Base-by-base conservation (phyloP, 2,329 filamentous ascomycete genomes). In the Ciborinia camelliae region DNA sequence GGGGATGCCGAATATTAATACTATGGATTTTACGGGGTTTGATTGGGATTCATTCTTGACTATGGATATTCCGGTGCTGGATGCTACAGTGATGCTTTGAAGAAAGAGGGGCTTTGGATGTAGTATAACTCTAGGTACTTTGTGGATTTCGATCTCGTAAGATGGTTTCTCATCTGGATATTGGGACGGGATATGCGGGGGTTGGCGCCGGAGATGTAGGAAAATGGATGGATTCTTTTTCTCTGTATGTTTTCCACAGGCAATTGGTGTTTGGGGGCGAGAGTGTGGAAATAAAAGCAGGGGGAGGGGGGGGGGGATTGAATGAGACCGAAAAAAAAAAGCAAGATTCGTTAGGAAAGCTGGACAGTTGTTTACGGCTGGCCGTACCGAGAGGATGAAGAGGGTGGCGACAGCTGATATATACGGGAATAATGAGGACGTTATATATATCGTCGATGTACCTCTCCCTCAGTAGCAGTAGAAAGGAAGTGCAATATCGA, bases 21-120 rank as follows among this genome's bases (percentile, higher is more conserved):
- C 51, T 10, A 57, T 45, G 37, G 61, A 63, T 63, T 57, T 63
- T 12, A 35, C 51, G 9, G 51, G 51, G 2, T 63, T 63, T 18
- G 61, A 63, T 48, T 63, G 61, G 61, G 61, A 63, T 48, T 54
- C 51, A 4, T 63, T 63, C 37, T 43, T 63, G 15, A 48, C 39
- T 57, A 63, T 63, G 61, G 61, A 63, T 63, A 63, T 63, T 57
- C 61, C 61, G 9, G 61, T 63, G 5, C 6, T 63, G 41, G 61
- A 63, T 54, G 51, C 50, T 14, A 54, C 61, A n/a, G 61, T 37
- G 7, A 63, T 63, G 1, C 35, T 61, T 23, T 61, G 23, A 52
- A 6, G 9, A 3, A 3, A 6, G 15, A n/a, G 20, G 45, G 9
- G 6, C 2, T 39, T 30, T 7, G 3, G 12, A 4, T 18, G 20